Conservation (phyloP, 805 yeast genomes). For the Jamesozyma spencerorum region DNA sequence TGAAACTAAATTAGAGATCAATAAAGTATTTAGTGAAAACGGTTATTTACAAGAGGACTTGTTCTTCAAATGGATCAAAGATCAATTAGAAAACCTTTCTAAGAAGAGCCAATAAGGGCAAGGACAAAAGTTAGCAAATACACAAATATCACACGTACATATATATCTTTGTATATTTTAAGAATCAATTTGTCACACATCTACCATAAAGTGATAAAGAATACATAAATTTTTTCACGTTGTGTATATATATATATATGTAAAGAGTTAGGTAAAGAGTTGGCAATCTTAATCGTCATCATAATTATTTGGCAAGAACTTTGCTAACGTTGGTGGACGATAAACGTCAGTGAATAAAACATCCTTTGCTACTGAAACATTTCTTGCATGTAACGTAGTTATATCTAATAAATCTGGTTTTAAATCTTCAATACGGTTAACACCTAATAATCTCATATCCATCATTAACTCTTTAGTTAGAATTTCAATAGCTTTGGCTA, state of each 20-base stretch:
- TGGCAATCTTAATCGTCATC: slow-evolving; percentile 6
- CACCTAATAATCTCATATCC: slow-evolving; percentile 77
- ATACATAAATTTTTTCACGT: background rate
- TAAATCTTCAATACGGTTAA: slow-evolving; percentile 28
- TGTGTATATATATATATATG: background rate
- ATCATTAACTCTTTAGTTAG: slow-evolving; percentile 60
- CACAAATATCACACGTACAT: slow-evolving; percentile 27
- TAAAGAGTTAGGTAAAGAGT: background rate
- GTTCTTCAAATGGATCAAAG: slow-evolving; percentile 33
- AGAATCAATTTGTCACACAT: background rate
- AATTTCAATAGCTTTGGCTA: slow-evolving; percentile 46
- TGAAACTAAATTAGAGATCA: slow-evolving; percentile 22
- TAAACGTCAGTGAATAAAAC: slow-evolving; percentile 46
- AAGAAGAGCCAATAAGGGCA: slow-evolving; percentile 1
- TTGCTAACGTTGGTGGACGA: slow-evolving; percentile 43
- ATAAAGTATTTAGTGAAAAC: slow-evolving; percentile 31
- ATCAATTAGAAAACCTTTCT: slow-evolving; percentile 30
- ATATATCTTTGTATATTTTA: slow-evolving; percentile 2
- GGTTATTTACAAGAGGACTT: slow-evolving; percentile 37
- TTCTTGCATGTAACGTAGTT: slow-evolving; percentile 35
- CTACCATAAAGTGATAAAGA: background rate
- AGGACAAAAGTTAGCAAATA: slow-evolving; percentile 33
- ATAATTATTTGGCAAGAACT: slow-evolving; percentile 30
- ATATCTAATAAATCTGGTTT: slow-evolving; percentile 52
- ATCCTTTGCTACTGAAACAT: slow-evolving; percentile 45